A percentile compares a stretch with the other conserved stretches of the same genome.
Conservation (phyloP, 345 rosid genomes). For the Citrus mangshanensis region DNA sequence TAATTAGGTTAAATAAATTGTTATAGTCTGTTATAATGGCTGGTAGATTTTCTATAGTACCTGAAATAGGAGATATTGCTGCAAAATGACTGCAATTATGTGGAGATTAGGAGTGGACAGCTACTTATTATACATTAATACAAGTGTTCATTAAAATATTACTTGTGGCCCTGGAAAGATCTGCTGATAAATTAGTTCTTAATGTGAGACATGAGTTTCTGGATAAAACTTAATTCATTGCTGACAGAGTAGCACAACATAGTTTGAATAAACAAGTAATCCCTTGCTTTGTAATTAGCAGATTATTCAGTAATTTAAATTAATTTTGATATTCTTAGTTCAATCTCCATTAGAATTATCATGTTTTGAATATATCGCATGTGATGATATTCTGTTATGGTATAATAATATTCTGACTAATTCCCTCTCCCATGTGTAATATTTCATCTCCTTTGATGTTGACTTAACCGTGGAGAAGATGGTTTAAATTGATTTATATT, state of each 20-base stretch:
- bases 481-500: constrained; percentile 16
- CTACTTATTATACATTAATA: background rate
- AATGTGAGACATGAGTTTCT: background rate
- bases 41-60: background rate
- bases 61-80: background rate
- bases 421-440: background rate
- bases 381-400: background rate
- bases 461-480: background rate
- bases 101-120: background rate
- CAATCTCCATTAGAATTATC: background rate
- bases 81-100: background rate
- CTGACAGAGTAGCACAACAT: background rate
- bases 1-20: background rate
- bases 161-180: background rate
- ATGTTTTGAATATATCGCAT: background rate
- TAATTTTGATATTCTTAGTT: background rate
- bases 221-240: background rate
- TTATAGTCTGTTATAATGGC: background rate
- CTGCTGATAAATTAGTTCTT: background rate
- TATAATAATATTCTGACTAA: background rate
- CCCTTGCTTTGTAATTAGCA: background rate
- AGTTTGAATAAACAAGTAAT: background rate
- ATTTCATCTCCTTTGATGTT: background rate
- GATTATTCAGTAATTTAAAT: background rate
- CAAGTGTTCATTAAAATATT: background rate